Conservation (phyloP, 2,329 filamentous ascomycete species). For the Xylaria multiplex region DNA sequence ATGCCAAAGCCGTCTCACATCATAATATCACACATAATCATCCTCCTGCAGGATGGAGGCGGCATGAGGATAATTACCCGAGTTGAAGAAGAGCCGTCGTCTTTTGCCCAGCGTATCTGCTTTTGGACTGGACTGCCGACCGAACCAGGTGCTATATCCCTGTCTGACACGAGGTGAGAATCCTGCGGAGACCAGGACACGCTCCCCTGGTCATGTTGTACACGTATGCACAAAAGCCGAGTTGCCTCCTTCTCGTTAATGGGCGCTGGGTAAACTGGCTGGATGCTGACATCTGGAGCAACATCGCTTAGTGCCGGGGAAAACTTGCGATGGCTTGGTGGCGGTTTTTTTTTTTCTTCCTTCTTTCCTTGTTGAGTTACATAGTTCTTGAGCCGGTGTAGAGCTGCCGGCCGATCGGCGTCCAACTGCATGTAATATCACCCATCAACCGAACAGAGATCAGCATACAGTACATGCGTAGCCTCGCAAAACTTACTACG, state of each 20-base stretch:
- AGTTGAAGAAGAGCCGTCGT: conserved; percentile 8
- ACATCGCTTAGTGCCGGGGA: no score
- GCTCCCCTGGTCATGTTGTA: conserved; percentile 16
- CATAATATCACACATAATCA: conserved; percentile 18
- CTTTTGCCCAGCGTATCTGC: conserved; percentile 24
- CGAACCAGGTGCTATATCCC: conserved; percentile 34
- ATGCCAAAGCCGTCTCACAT: conserved; percentile 4
- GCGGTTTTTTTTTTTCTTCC: no score
- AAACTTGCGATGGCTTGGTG: no score
- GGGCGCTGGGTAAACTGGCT: not conserved
- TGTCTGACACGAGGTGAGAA: conserved; percentile 39
- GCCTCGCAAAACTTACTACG: conserved; percentile 23
- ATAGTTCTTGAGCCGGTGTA: conserved; percentile 13
- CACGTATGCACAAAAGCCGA: conserved; percentile 24
- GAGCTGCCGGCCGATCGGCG: conserved; percentile 30
- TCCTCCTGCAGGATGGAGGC: conserved; percentile 28
- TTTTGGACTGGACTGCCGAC: conserved; percentile 37
- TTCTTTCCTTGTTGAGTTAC: not conserved
- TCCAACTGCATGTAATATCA: conserved; percentile 16
- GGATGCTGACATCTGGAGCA: no score
- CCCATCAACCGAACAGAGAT: conserved; percentile 26
- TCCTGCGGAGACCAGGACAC: conserved; percentile 30
- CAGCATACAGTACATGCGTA: conserved; percentile 14
- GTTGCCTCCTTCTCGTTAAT: not conserved
- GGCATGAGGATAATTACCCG: conserved; percentile 16